Percentiles rank a stretch among this genome's conserved stretches.
These are phyloP conservation scores for Draba incana DNA, from an alignment of 345 rosid species.

Conservation along the genomic window DNA sequence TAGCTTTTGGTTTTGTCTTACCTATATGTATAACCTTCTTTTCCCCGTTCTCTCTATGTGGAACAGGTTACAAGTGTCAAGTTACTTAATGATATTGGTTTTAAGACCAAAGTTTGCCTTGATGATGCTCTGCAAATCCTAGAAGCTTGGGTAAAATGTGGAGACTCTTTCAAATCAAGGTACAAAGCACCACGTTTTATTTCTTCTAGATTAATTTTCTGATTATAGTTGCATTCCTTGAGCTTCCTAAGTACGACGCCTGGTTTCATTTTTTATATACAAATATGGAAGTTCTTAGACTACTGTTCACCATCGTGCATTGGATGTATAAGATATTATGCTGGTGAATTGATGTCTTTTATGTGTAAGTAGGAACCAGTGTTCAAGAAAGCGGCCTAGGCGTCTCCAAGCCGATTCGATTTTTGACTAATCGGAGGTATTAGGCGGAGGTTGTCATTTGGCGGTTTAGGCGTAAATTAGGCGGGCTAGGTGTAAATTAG, in stretches of 20 bases:
- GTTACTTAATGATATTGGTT: conserved; percentile 64
- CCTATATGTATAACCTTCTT: conserved; percentile 23
- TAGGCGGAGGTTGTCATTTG: too few species aligned
- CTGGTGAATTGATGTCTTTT: conserved; percentile 6
- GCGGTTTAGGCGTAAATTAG: too few species aligned
- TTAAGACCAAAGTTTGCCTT: conserved; percentile 69
- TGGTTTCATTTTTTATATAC: conserved; percentile 21
- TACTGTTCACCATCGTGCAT: conserved; percentile 3
- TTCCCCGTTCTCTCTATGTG: conserved; percentile 23
- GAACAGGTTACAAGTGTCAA: conserved; percentile 71
- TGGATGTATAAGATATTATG: conserved; percentile 9
- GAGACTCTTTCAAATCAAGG: conserved; percentile 72
- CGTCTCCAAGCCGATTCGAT: too few species aligned
- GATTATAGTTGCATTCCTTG: neutral
- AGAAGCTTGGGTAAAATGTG: conserved; percentile 57
- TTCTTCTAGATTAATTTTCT: conserved; percentile 5
- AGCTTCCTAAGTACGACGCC: conserved; percentile 15
- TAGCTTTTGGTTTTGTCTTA: neutral
- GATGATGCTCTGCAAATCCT: conserved; percentile 62
- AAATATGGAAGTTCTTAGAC: conserved; percentile 11
- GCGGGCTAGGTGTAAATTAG: too few species aligned
- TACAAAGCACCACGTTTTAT: conserved; percentile 37
- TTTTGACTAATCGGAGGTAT: too few species aligned
- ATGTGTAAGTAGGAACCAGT: conserved; percentile 7
- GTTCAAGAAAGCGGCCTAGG: too few species aligned